phyloP scores from a whole-genome alignment of 441 rosid species.

The Croton setiger region DNA sequence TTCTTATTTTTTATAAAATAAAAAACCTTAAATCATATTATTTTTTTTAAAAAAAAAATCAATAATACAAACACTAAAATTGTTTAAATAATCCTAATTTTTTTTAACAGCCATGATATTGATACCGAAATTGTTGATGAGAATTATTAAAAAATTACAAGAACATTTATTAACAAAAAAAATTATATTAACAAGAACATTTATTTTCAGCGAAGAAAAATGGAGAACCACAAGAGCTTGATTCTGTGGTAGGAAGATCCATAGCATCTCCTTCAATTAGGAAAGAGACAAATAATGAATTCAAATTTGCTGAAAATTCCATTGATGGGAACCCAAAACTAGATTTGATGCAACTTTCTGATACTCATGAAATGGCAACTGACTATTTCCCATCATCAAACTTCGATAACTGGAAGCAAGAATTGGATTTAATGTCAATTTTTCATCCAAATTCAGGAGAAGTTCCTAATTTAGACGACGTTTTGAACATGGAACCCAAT shows the following conservation, averaged over 20 bases:
- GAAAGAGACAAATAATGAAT: background rate
- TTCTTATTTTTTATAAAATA: too few species aligned
- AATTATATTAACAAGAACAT: too few species aligned
- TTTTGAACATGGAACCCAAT: conserved; percentile 10
- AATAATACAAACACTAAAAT: too few species aligned
- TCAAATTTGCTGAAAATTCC: background rate
- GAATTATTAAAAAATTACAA: too few species aligned
- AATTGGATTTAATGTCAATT: background rate
- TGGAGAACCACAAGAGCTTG: background rate
- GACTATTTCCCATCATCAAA: too few species aligned
- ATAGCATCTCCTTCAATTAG: background rate
- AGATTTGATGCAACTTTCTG: background rate
- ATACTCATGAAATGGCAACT: background rate
- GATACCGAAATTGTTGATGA: too few species aligned
- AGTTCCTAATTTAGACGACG: background rate
- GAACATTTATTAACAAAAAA: too few species aligned
- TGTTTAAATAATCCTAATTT: too few species aligned
- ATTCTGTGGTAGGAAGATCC: background rate
- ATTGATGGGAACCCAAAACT: background rate
- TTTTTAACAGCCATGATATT: too few species aligned
- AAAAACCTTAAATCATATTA: too few species aligned
- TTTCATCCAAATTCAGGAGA: background rate
- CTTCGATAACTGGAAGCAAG: background rate
- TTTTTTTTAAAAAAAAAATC: too few species aligned
- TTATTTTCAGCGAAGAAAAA: background rate